Evolutionary conservation across 129 eudicot genomes (phyloP), one percentile per base, ranked within the genome.

Genomic region (Glebionis coronaria): DNA sequence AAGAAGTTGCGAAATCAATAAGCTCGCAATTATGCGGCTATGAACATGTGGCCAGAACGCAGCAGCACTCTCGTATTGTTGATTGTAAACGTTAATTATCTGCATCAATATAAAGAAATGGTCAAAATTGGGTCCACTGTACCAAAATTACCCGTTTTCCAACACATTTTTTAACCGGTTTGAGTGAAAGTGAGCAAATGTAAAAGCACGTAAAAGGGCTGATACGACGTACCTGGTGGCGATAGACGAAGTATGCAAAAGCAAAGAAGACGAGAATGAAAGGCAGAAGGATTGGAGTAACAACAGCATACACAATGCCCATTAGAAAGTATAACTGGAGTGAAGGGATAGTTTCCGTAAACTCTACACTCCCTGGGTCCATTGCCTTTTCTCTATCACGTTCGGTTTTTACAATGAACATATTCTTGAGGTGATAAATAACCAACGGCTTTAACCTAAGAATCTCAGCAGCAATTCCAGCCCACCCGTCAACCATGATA

Each of bases 21-120:
- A 87, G 90, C 99, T 84, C 27, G 97, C 95, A 57, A 89, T 70
- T 46, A 93, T 89, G 55, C 99, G 95, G 63, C 82, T 80, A 68
- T 84, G 95, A 77, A 93, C 95, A 58, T 93, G 99, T 14, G 99
- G 99, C 99, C 99, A 93, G 67, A 93, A 89, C 49, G 97, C 97
- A 47, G 82, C 97, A 69, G 69, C 92, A 71, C 96, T 93, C 75
- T 93, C 98, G 47, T 93, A 93, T 65, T 76, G 84, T 72, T 93
- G 98, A 72, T 93, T 57, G 81, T 93, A 93, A 72, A 93, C 98
- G 53, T 93, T 93, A 56, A 93, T 93, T 35, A 92, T 80, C 98
- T 92, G 84, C 77, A 56, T 16, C 0, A 23, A 40, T 12, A 60
- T 18, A 49, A 27, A 60, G 6, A 68, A 19, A 3, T 15, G n/a